Percentiles rank a stretch among this genome's conserved stretches.
These are phyloP conservation scores for Kodamaea derodonti DNA, from an alignment of 1,139 yeast genomes.

Conservation along the genomic window DNA sequence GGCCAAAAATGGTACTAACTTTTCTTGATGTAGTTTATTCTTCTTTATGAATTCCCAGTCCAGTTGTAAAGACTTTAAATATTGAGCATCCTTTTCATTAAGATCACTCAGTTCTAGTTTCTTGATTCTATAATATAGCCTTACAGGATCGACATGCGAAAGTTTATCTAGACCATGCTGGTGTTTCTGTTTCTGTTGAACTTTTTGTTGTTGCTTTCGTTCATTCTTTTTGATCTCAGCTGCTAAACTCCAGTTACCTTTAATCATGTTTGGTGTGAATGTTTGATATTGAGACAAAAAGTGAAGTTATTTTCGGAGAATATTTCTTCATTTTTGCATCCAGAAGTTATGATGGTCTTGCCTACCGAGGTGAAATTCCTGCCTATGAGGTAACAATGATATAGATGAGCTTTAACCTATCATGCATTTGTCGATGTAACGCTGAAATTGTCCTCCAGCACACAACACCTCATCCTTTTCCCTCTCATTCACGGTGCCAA, in stretches of 20 bases:
- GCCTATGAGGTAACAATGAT: too few species aligned
- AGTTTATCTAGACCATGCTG: conserved; percentile 26
- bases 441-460: too few species aligned
- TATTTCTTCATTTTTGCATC: too few species aligned
- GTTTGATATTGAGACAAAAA: too few species aligned
- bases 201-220: conserved; percentile 31
- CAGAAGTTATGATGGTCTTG: too few species aligned
- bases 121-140: conserved; percentile 27
- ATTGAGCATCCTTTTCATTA: conserved; percentile 20
- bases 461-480: too few species aligned
- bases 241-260: conserved; percentile 42
- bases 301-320: too few species aligned
- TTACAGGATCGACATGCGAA: conserved; percentile 29
- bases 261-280: too few species aligned
- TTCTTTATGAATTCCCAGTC: conserved; percentile 42
- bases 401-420: too few species aligned
- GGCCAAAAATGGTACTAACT: conserved; percentile 21
- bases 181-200: conserved; percentile 39
- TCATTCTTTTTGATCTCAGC: conserved; percentile 40
- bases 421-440: too few species aligned
- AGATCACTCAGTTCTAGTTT: conserved; percentile 15
- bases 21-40: conserved; percentile 31
- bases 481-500: too few species aligned
- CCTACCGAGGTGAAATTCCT: too few species aligned
- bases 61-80: conserved; percentile 24